Conservation (phyloP, 1,139 yeast species). For the Pichia sp. region DNA sequence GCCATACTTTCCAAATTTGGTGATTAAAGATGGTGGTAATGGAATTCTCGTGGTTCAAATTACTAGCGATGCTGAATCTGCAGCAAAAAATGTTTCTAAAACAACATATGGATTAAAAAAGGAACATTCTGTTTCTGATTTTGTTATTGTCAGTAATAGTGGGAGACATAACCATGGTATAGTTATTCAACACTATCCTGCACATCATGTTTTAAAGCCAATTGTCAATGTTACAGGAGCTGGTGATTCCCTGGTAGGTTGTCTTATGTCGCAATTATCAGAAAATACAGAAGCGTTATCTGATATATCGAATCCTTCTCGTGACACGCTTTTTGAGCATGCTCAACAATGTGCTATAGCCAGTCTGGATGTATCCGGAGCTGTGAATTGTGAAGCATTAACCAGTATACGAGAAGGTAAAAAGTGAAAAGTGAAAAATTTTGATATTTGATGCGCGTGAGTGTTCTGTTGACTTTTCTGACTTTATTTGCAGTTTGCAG, state of each 20-base stretch:
- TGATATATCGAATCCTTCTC: neutral
- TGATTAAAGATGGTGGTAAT: constrained; percentile 60
- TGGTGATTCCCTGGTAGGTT: constrained; percentile 69
- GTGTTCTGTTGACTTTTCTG: too few species aligned
- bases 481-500: too few species aligned
- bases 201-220: constrained; percentile 32
- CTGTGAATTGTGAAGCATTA: neutral
- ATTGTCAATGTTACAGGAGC: constrained; percentile 61
- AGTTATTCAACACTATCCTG: constrained; percentile 59
- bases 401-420: too few species aligned
- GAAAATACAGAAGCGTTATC: too few species aligned
- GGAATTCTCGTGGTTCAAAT: constrained; percentile 54
- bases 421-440: too few species aligned
- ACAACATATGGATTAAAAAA: constrained; percentile 6
- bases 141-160: constrained; percentile 26
- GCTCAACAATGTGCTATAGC: constrained; percentile 1
- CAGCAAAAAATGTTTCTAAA: constrained; percentile 3
- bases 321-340: neutral
- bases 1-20: constrained; percentile 65
- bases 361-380: neutral
- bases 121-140: constrained; percentile 16
- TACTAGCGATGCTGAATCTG: constrained; percentile 15
- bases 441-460: too few species aligned
- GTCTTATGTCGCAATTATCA: too few species aligned
- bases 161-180: constrained; percentile 40